Conservation (phyloP, 2,329 filamentous ascomycete species). For the Penicillium sp. region DNA sequence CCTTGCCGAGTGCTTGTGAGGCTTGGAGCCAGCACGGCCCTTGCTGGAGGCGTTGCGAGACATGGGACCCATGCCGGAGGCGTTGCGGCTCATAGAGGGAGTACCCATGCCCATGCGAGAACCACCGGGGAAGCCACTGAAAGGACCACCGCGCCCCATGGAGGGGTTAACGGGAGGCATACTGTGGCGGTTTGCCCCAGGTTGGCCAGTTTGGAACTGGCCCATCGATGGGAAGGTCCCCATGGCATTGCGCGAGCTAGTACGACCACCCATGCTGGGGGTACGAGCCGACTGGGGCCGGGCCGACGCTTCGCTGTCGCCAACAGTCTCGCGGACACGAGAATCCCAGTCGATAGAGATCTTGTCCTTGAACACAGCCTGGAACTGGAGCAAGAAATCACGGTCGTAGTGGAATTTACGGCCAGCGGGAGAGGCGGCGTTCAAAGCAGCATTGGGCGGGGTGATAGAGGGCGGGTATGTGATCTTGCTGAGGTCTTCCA, state of each 20-base stretch:
- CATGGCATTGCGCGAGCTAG: slow-evolving; percentile 45
- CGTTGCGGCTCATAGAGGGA: slow-evolving; percentile 61
- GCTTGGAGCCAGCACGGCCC: slow-evolving; percentile 27
- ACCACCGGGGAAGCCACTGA: slow-evolving; percentile 56
- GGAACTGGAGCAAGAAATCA: slow-evolving; percentile 92
- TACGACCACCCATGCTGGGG: slow-evolving; percentile 48
- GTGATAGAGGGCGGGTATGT: slow-evolving; percentile 78
- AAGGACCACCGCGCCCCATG: slow-evolving; percentile 40
- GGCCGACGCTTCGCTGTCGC: slow-evolving; percentile 63
- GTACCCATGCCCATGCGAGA: slow-evolving; percentile 61
- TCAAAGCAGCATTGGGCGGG: slow-evolving; percentile 88
- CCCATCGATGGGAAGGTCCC: slow-evolving; percentile 60
- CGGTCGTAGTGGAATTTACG: slow-evolving; percentile 94
- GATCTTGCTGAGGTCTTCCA: slow-evolving; percentile 71
- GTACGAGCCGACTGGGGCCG: slow-evolving; percentile 54
- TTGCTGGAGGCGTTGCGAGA: slow-evolving; percentile 59
- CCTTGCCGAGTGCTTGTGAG: slow-evolving; percentile 46
- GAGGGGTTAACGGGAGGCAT: slow-evolving; percentile 75
- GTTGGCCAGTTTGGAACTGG: slow-evolving; percentile 51
- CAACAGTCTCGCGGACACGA: slow-evolving; percentile 78
- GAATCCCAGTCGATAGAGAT: slow-evolving; percentile 89
- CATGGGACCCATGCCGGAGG: slow-evolving; percentile 59
- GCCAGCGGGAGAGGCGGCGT: slow-evolving; percentile 64
- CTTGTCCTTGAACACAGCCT: slow-evolving; percentile 93
- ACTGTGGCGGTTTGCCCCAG: slow-evolving; percentile 44